Evolutionary conservation across 805 yeast species (phyloP).

Genomic region (Candida nonsorbophila): DNA sequence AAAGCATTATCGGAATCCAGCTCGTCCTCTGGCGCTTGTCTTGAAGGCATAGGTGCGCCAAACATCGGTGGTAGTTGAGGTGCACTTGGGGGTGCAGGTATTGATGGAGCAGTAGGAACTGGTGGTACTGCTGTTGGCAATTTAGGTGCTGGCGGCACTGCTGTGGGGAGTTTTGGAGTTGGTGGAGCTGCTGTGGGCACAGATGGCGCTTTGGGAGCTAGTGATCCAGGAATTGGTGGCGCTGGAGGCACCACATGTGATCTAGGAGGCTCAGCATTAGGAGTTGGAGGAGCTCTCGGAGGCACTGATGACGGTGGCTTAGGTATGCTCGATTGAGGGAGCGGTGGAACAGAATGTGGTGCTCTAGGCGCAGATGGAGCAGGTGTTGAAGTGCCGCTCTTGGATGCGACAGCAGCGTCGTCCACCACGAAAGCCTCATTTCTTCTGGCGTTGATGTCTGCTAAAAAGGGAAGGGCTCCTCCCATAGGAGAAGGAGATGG

Average conservation of each 20-base stretch:
- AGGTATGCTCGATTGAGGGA: constrained; percentile 5
- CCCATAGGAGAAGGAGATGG: constrained; percentile 15
- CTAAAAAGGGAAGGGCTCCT: constrained; percentile 52
- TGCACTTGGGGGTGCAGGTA: constrained; percentile 26
- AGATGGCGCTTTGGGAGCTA: constrained; percentile 13
- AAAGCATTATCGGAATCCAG: constrained; percentile 4
- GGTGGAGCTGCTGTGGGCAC: constrained; percentile 4
- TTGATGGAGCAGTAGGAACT: constrained; percentile 4
- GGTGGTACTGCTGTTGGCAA: constrained; percentile 15
- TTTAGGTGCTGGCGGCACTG: constrained; percentile 20
- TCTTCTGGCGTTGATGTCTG: constrained; percentile 53
- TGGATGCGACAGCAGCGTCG: constrained; percentile 9
- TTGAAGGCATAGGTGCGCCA: constrained; percentile 10
- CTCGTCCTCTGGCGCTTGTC: background rate
- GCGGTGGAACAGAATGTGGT: constrained; percentile 5
- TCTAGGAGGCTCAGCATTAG: constrained; percentile 9
- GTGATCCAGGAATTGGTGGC: constrained; percentile 9
- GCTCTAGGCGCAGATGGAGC: constrained; percentile 12
- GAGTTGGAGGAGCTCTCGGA: constrained; percentile 8
- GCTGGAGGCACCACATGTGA: constrained; percentile 14
- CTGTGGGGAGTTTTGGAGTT: constrained; percentile 13
- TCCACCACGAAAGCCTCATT: constrained; percentile 48
- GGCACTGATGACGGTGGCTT: constrained; percentile 6
- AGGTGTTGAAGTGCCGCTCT: constrained; percentile 10
- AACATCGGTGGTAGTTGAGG: constrained; percentile 21